Evolutionary conservation across 177 flowering plant genomes (phyloP), one percentile per base, ranked within the genome.

Genomic region (Viscum album): DNA sequence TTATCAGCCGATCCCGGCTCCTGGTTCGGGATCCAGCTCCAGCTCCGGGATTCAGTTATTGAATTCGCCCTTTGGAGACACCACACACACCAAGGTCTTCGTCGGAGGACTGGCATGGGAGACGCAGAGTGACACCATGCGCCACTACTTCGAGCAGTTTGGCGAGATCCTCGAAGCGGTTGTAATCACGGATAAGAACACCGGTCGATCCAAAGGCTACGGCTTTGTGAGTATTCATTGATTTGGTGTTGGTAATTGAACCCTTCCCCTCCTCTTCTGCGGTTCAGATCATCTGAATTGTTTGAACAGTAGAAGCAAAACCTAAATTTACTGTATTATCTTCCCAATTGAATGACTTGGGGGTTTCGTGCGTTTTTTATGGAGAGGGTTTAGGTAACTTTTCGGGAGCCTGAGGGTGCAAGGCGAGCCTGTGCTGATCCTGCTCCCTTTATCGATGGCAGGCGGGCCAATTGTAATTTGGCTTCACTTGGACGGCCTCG

Each of bases 91-190:
- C 59, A 92, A 92, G 78, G 87, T 92, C 64, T 92, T 92, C 69
- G 96, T 92, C 1, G 98, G 98, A 17, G 98, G 98, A 1, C 75
- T 92, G 47, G 98, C 98, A 8, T 92, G 98, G 98, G 98, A 92
- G 79, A 92, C 98, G 1, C 89, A 86, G 70, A 92, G 91, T 71
- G 93, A 87, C 23, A 88, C 96, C 50, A 62, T 92, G 83, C 79
- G 92, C 24, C 83, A 81, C 6, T 82, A 85, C 72, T 93, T 93
- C 50, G 94, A 89, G 79, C 94, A 91, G 68, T 93, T 88, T 66
- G 98, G 98, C 2, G 98, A 93, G 59, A 93, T 93, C 50, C 85
- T 85, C 2, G 97, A 93, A 75, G 97, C 98, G 16, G 98, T 93
- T 35, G 97, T 93, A n/a, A 93, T 93, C 83, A 79, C 96, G 50